Percentiles rank a stretch among this genome's conserved stretches.
Conservation (phyloP, 305 asterid genomes). For the Fraxinus paxiana region DNA sequence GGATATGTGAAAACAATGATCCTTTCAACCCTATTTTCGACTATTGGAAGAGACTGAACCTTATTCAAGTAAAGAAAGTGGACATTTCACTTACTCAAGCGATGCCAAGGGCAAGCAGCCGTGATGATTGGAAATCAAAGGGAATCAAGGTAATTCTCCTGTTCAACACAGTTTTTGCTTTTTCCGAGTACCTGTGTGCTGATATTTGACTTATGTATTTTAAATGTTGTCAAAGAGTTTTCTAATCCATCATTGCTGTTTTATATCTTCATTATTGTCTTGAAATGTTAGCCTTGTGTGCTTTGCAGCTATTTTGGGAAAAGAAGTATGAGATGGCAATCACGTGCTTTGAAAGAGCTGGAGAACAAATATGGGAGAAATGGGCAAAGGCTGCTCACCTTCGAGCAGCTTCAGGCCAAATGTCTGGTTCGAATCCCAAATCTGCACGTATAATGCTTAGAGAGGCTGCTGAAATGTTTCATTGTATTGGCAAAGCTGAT, state of each 20-base stretch:
- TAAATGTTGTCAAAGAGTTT: not conserved
- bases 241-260: not conserved
- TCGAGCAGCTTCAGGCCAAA: constrained; percentile 42
- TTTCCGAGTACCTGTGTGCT: not conserved
- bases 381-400: constrained; percentile 61
- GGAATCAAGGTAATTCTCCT: constrained; percentile 53
- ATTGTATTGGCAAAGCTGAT: constrained; percentile 44
- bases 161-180: not conserved
- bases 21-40: constrained; percentile 58
- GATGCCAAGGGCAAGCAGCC: constrained; percentile 66
- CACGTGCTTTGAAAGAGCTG: constrained; percentile 65
- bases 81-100: constrained; percentile 58
- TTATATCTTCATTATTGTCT: not conserved
- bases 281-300: not conserved
- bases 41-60: constrained; percentile 55
- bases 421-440: constrained; percentile 39
- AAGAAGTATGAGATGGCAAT: constrained; percentile 63
- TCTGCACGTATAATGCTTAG: constrained; percentile 41
- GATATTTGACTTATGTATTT: not conserved
- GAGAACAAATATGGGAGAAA: constrained; percentile 52
- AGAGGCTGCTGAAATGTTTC: constrained; percentile 66
- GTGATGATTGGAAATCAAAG: constrained; percentile 63
- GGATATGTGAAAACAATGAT: constrained; percentile 63
- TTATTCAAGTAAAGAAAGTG: constrained; percentile 51
- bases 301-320: constrained; percentile 61